A percentile compares a stretch with the other conserved stretches of the same genome.
Conservation (phyloP, 2,329 filamentous ascomycete species). For the Aspergillus glaucus region DNA sequence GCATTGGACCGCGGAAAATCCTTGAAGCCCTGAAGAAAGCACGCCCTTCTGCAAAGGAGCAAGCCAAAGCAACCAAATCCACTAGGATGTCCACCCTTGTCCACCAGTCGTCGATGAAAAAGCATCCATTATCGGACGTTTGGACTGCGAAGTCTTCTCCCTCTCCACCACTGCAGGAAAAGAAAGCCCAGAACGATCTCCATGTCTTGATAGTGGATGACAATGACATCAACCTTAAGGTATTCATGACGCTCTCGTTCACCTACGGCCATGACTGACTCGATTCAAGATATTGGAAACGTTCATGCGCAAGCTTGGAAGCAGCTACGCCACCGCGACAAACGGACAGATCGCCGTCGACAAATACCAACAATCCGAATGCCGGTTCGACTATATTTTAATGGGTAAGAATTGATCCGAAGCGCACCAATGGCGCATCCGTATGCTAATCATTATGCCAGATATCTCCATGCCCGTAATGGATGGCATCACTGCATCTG, state of each 20-base stretch:
- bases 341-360: conserved; percentile 36
- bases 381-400: conserved; percentile 30
- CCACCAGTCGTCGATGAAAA: conserved; percentile 1
- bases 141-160: conserved; percentile 6
- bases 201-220: conserved; percentile 38
- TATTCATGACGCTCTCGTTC: neutral
- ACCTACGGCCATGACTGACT: neutral
- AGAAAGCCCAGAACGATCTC: conserved; percentile 3
- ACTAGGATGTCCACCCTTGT: neutral
- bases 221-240: conserved; percentile 37
- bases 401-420: conserved; percentile 20
- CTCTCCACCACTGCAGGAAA: conserved; percentile 7
- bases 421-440: neutral
- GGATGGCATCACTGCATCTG: conserved; percentile 39
- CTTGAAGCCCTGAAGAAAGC: conserved; percentile 14
- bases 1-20: conserved; percentile 23
- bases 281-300: conserved; percentile 27
- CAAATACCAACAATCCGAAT: conserved; percentile 22
- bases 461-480: conserved; percentile 42
- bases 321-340: conserved; percentile 30
- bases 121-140: conserved; percentile 1
- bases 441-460: conserved; percentile 16
- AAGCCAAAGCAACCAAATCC: neutral
- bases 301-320: conserved; percentile 33
- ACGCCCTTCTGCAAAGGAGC: neutral